Conservation (phyloP, 2,329 filamentous ascomycete genomes). For the Fusarium temperatum region DNA sequence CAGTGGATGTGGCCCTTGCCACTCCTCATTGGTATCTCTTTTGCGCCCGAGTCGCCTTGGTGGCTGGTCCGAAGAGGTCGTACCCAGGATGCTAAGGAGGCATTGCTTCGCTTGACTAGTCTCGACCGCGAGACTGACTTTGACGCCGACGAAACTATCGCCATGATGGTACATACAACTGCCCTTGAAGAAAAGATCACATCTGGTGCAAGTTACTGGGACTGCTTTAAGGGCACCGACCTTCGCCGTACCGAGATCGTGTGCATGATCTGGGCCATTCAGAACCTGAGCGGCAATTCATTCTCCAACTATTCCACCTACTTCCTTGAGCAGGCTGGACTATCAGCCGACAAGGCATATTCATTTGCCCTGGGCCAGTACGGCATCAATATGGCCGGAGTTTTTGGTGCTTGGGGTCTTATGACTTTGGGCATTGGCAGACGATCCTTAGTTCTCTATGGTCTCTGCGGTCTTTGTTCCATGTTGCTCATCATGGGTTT, state of each 20-base stretch:
- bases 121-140: constrained; percentile 73
- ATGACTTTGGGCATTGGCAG: constrained; percentile 81
- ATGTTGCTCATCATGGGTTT: constrained; percentile 89
- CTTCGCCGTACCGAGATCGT: constrained; percentile 79
- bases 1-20: constrained; percentile 84
- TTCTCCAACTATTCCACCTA: constrained; percentile 74
- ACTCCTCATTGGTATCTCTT: constrained; percentile 70
- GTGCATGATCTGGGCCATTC: constrained; percentile 71
- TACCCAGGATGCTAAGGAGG: constrained; percentile 71
- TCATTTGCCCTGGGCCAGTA: constrained; percentile 71
- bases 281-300: constrained; percentile 70
- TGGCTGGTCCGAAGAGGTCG: constrained; percentile 77
- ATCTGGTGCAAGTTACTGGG: constrained; percentile 75
- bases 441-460: constrained; percentile 78
- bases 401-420: constrained; percentile 82
- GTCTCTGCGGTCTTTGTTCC: constrained; percentile 74
- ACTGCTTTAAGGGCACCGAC: constrained; percentile 85
- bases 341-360: constrained; percentile 62
- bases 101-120: constrained; percentile 73
- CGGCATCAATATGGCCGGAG: constrained; percentile 79
- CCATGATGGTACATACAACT: constrained; percentile 93
- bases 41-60: constrained; percentile 77
- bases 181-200: constrained; percentile 81
- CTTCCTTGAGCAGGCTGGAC: constrained; percentile 68
- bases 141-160: constrained; percentile 82